Evolutionary conservation across 805 yeast species (phyloP).

Genomic region (Ascoidea asiatica): DNA sequence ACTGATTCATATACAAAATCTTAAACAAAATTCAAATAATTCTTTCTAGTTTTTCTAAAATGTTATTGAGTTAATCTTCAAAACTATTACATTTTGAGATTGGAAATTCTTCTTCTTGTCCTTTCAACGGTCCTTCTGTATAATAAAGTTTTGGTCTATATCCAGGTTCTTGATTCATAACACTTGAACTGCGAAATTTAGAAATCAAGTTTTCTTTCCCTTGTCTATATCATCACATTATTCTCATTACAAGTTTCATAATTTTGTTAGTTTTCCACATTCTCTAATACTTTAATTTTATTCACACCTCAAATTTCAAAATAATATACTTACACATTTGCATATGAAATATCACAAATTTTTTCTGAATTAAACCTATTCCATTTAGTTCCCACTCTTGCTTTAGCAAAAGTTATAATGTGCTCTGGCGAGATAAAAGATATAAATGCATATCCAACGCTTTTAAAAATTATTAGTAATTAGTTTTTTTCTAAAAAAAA

Average conservation of each 20-base stretch:
- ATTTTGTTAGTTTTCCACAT: no score
- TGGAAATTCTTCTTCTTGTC: constrained; percentile 29
- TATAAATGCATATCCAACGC: constrained; percentile 42
- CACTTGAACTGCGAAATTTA: constrained; percentile 35
- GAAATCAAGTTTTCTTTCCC: constrained; percentile 30
- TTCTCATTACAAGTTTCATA: no score
- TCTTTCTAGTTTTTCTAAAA: neutral
- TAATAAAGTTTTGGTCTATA: constrained; percentile 35
- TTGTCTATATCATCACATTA: constrained; percentile 23
- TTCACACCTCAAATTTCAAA: no score
- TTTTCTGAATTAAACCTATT: constrained; percentile 33
- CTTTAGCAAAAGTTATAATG: constrained; percentile 30
- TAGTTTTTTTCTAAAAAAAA: neutral
- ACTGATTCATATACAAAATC: neutral
- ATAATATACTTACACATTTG: constrained; percentile 31
- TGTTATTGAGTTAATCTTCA: no score
- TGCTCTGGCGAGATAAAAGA: constrained; percentile 30
- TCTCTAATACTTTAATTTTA: no score
- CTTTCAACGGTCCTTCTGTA: constrained; percentile 28
- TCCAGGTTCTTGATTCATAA: constrained; percentile 31
- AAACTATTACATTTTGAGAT: constrained; percentile 19
- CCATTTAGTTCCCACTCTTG: constrained; percentile 35
- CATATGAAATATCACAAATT: constrained; percentile 36
- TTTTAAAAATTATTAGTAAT: constrained; percentile 2
- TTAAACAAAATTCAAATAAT: neutral